Percentiles rank a stretch among this genome's conserved stretches.
phyloP scores from a whole-genome alignment of 1,139 yeast genomes.

The Diutina pseudorugosa region DNA sequence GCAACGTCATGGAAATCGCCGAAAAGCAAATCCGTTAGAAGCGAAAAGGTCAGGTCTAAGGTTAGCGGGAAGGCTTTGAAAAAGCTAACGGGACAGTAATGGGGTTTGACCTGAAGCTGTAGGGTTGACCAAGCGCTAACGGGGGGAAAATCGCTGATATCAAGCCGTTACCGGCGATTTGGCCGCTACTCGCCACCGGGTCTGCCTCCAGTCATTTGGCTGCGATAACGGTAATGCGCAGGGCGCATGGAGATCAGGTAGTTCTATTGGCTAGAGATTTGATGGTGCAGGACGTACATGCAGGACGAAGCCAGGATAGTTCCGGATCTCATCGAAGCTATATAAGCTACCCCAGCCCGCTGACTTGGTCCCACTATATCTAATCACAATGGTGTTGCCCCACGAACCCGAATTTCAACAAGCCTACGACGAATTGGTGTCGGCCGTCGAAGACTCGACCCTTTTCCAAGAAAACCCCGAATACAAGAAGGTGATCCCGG shows the following conservation, averaged over 20 bases:
- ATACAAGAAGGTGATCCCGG: slow-evolving; percentile 79
- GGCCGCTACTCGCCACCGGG: not conserved
- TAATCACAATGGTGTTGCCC: slow-evolving; percentile 9
- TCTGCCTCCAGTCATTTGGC: slow-evolving; percentile 1
- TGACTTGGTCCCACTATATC: not conserved
- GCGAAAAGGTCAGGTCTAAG: too few relatives aligned
- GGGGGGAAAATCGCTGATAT: not conserved
- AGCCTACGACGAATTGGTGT: slow-evolving; percentile 88
- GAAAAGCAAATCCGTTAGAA: not conserved
- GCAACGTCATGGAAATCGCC: not conserved
- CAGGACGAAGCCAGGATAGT: slow-evolving; percentile 2
- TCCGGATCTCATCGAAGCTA: not conserved
- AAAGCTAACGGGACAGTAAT: too few relatives aligned
- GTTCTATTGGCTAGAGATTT: slow-evolving; percentile 9
- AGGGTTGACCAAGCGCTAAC: too few relatives aligned
- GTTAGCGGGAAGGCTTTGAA: too few relatives aligned
- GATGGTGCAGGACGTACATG: not conserved
- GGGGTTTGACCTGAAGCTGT: too few relatives aligned
- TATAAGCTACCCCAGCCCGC: not conserved
- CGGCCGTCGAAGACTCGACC: slow-evolving; percentile 85
- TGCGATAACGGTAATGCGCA: slow-evolving; percentile 1
- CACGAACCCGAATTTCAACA: slow-evolving; percentile 96
- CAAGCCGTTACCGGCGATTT: not conserved
- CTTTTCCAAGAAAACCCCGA: slow-evolving; percentile 83
- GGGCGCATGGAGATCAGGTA: not conserved